Evolutionary conservation across 2,329 filamentous ascomycete species (phyloP), one percentile per base, ranked within the genome.

Genomic region (Fusarium sambucinum): DNA sequence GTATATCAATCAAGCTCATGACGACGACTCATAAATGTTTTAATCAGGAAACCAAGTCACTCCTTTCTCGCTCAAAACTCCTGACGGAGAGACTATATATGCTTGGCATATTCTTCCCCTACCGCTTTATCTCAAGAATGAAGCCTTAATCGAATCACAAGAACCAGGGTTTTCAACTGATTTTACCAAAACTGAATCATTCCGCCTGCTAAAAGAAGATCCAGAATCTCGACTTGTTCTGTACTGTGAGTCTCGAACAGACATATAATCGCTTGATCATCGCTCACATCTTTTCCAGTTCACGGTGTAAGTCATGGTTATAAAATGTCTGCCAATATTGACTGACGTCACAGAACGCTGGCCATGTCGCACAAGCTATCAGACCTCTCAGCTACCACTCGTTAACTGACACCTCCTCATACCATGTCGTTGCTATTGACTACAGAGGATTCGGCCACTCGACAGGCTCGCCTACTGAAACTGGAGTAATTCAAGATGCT

Each of bases 31-130:
- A 67, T 53, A 45, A 7, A 30, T n/a, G 21, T 12, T 45, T 25
- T 16, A 19, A 42, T 3, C 71, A 95, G 92, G 89, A 75, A 93
- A 94, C 71, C 95, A 98, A 80, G 91, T 97, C 4, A 94, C 93
- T 8, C 92, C 95, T 0, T 97, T 98, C 77, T 89, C 87, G 47
- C 80, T 98, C 37, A 81, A 80, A 6, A 96, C 93, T 0, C 82
- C 88, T 2, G 94, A 97, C 77, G 88, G 89, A 38, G 90, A 94
- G 77, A 88, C 83, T 3, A 81, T 98, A 19, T 96, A 96, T 75
- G 92, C 92, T 27, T 98, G 95, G 95, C 95, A 97, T 75, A 86
- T 98, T 55, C 81, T 97, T 48, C 95, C 95, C 0, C 80, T 96
- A 9, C 88, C 90, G 52, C 82, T 93, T 0, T 97, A 96, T 77